Conservation (phyloP, 1,139 yeast species). For the Taphrina flavorubra region DNA sequence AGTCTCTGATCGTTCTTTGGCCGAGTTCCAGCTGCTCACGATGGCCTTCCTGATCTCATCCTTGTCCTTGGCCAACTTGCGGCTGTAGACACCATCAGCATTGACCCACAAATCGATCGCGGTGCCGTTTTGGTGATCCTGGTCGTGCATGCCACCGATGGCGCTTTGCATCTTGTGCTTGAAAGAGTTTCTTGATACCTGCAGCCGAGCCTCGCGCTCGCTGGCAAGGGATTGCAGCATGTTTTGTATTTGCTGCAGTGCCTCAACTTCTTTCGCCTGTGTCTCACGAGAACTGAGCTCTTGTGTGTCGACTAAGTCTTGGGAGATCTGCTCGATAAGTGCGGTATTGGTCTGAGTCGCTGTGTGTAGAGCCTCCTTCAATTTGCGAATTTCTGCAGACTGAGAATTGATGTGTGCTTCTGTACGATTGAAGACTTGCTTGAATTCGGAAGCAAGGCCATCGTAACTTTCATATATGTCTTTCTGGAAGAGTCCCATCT, state of each 20-base stretch:
- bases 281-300: background rate
- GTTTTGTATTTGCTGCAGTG: constrained; percentile 15
- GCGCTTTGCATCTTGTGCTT: background rate
- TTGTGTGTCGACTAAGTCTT: constrained; percentile 35
- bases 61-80: constrained; percentile 43
- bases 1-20: constrained; percentile 44
- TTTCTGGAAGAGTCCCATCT: constrained; percentile 45
- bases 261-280: constrained; percentile 1
- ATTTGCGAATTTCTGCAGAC: constrained; percentile 44
- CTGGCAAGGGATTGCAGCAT: constrained; percentile 10
- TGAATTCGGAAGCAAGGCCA: constrained; percentile 47
- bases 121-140: background rate
- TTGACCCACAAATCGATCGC: constrained; percentile 43
- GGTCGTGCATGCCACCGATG: constrained; percentile 4
- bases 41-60: constrained; percentile 46
- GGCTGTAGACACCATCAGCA: constrained; percentile 44
- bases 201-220: constrained; percentile 12
- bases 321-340: constrained; percentile 23
- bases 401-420: constrained; percentile 46
- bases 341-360: constrained; percentile 41
- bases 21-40: constrained; percentile 43
- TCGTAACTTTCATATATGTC: constrained; percentile 47
- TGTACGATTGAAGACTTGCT: constrained; percentile 46
- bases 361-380: constrained; percentile 44
- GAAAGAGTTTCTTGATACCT: background rate